Conservation (phyloP, 345 rosid genomes). For the Eucalyptus marginata region DNA sequence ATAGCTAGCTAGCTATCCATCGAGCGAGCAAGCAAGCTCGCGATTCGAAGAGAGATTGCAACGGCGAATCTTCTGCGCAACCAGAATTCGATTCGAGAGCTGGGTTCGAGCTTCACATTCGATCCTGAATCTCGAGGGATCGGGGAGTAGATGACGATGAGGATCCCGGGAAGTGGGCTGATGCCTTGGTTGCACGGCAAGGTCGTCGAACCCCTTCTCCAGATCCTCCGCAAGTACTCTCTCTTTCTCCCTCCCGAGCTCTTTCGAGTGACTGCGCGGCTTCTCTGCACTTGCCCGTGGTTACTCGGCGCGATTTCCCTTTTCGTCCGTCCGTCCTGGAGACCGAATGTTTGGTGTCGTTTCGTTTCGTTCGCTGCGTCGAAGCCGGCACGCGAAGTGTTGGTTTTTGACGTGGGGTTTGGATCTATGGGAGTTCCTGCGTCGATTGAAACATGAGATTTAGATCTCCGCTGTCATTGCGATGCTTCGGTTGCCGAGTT, state of each 20-base stretch:
- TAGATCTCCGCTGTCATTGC: neutral
- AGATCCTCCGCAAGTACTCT: conserved; percentile 56
- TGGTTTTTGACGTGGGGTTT: neutral
- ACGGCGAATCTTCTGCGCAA: neutral
- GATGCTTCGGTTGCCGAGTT: neutral
- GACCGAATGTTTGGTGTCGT: neutral
- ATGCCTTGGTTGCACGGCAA: conserved; percentile 39
- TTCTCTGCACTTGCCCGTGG: neutral
- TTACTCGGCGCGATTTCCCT: neutral
- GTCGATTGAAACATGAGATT: neutral
- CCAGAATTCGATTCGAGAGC: neutral
- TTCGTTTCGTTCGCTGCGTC: neutral
- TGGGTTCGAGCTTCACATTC: neutral
- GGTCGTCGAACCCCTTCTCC: conserved; percentile 61
- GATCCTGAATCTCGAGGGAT: neutral
- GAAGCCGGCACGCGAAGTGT: neutral
- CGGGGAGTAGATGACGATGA: neutral
- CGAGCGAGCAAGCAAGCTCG: neutral
- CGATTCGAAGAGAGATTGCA: neutral
- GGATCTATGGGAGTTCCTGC: neutral
- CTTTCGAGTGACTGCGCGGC: neutral
- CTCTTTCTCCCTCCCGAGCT: neutral
- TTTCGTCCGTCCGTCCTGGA: neutral
- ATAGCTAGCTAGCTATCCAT: neutral
- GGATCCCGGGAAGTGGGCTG: neutral